Percentiles rank a stretch among this genome's conserved stretches.
Conservation (phyloP, 192 early-diverging fungal genomes). For the Coemansia sp. region DNA sequence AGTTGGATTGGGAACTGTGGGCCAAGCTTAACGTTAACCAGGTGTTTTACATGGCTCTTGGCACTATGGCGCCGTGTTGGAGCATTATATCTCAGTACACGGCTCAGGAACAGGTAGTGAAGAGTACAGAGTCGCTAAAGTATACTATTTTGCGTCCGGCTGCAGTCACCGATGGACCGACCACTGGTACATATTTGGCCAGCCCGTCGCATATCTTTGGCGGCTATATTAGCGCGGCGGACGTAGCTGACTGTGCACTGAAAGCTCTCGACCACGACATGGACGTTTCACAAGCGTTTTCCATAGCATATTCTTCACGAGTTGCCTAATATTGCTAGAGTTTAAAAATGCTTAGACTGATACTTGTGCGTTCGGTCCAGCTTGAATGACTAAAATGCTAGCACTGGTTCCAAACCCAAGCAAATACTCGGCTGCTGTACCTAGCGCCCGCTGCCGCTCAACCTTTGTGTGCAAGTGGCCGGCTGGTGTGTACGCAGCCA, state of each 20-base stretch:
- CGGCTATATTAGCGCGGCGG: conserved; percentile 26
- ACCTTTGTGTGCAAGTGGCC: conserved; percentile 29
- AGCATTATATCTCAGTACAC: conserved; percentile 37
- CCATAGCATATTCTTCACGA: conserved; percentile 39
- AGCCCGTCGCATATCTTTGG: conserved; percentile 38
- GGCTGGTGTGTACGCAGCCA: conserved; percentile 10
- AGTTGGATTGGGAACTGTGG: conserved; percentile 41
- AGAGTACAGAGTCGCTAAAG: conserved; percentile 9
- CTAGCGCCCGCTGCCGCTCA: conserved; percentile 42
- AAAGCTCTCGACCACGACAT: conserved; percentile 42
- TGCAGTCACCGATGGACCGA: conserved; percentile 11
- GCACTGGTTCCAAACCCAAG: conserved; percentile 46
- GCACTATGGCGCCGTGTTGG: conserved; percentile 22
- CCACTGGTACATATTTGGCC: conserved; percentile 40
- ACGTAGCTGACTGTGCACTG: conserved; percentile 38
- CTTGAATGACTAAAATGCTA: conserved; percentile 56
- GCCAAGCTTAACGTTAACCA: conserved; percentile 27
- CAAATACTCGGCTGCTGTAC: conserved; percentile 42
- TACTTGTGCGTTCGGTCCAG: not conserved
- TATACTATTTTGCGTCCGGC: conserved; percentile 41
- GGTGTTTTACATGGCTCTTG: conserved; percentile 14
- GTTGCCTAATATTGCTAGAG: conserved; percentile 20
- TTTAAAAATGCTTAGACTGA: not conserved
- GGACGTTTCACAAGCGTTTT: conserved; percentile 36
- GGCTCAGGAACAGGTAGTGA: conserved; percentile 29